phyloP scores from a whole-genome alignment of 78 protist species.

The Dictyostelium brefeldianum region DNA sequence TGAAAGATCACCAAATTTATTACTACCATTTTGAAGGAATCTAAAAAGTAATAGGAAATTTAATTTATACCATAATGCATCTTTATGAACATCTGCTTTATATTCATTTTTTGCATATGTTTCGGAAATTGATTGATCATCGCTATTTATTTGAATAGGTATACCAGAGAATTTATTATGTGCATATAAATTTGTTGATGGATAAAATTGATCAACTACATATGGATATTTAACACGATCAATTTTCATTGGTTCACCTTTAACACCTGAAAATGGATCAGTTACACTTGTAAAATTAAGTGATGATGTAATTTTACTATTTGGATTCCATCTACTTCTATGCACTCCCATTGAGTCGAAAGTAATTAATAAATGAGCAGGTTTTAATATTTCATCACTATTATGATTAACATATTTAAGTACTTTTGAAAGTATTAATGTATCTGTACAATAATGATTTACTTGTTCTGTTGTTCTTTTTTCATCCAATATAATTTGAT shows the following conservation, averaged over 20 bases:
- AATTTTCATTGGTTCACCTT: not conserved
- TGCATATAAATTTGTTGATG: not conserved
- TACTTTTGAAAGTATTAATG: not conserved
- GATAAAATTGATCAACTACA: not conserved
- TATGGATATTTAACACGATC: not conserved
- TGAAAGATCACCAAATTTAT: not conserved
- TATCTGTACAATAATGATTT: not conserved
- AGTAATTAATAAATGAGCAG: not conserved
- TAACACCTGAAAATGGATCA: not conserved
- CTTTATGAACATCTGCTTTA: not conserved
- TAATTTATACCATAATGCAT: not conserved
- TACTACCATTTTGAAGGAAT: not conserved
- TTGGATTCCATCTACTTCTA: slow-evolving; percentile 14
- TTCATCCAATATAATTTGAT: too few relatives aligned
- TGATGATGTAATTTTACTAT: not conserved
- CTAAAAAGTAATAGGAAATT: slow-evolving; percentile 1
- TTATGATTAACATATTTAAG: too few relatives aligned
- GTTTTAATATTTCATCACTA: not conserved
- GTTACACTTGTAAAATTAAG: not conserved
- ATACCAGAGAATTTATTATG: not conserved
- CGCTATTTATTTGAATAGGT: too few relatives aligned
- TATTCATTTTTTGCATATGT: too few relatives aligned
- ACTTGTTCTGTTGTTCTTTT: not conserved
- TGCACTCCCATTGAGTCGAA: not conserved
- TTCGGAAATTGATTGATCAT: too few relatives aligned